Evolutionary conservation across 192 early-diverging fungal species (phyloP).

Genomic region (Coemansia sp.): DNA sequence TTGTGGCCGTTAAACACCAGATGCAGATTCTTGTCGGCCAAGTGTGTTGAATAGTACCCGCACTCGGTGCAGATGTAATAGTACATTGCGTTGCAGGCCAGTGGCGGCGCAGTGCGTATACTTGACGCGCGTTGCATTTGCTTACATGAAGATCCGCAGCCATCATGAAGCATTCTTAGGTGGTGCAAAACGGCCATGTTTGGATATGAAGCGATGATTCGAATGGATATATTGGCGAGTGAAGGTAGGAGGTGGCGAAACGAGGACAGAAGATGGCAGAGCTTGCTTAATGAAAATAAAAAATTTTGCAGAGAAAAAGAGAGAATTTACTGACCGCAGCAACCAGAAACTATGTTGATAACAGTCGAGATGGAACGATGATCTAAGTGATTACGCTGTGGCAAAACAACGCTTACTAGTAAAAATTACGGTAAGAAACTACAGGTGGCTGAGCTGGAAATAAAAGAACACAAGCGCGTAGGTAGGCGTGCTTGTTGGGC

Average conservation of each 20-base stretch:
- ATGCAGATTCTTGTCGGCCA: slow-evolving; percentile 48
- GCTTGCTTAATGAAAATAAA: not conserved
- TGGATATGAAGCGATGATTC: not conserved
- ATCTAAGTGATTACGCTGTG: not conserved
- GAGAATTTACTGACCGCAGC: not conserved
- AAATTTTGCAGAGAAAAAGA: not conserved
- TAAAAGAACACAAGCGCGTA: not conserved
- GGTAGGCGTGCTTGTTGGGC: not conserved
- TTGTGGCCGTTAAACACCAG: slow-evolving; percentile 38
- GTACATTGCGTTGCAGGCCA: slow-evolving; percentile 31
- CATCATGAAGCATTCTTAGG: not conserved
- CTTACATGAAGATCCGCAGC: not conserved
- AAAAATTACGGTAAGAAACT: slow-evolving; percentile 2
- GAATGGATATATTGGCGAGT: not conserved
- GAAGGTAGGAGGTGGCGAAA: not conserved
- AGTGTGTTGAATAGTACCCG: slow-evolving; percentile 30
- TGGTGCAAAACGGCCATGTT: not conserved
- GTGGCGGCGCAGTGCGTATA: slow-evolving; percentile 6
- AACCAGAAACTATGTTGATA: slow-evolving; percentile 1
- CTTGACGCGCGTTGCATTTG: not conserved
- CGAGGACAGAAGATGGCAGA: not conserved
- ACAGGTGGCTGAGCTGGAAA: not conserved
- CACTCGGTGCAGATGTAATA: slow-evolving; percentile 50
- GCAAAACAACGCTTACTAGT: not conserved
- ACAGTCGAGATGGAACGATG: not conserved